A percentile compares a stretch with the other conserved stretches of the same genome.
phyloP scores from a whole-genome alignment of 148 eudicot genomes.

The Amaranthus palmeri region DNA sequence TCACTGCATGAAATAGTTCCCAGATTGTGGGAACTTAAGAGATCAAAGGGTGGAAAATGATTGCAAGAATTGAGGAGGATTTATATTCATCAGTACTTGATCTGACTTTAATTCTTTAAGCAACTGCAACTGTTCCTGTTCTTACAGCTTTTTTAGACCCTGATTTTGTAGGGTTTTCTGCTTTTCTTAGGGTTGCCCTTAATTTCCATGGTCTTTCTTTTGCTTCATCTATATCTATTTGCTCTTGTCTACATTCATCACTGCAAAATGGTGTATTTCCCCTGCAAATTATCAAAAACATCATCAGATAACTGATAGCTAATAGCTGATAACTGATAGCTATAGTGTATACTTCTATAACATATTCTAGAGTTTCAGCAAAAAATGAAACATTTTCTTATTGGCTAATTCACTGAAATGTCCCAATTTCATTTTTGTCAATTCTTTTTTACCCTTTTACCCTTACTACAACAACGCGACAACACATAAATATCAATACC shows the following conservation, averaged over 20 bases:
- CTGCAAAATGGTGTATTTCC: conserved; percentile 89
- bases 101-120: neutral
- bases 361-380: too few relatives aligned
- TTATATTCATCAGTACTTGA: neutral
- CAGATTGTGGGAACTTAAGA: neutral
- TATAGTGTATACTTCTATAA: too few relatives aligned
- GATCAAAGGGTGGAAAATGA: neutral
- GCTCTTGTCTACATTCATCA: conserved; percentile 81
- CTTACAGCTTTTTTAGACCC: conserved; percentile 25
- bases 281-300: conserved; percentile 37
- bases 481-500: too few relatives aligned
- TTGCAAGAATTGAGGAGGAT: neutral
- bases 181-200: conserved; percentile 16
- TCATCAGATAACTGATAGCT: neutral
- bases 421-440: too few relatives aligned
- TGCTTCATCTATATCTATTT: conserved; percentile 65
- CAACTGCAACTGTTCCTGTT: conserved; percentile 28
- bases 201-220: conserved; percentile 42
- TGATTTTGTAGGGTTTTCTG: conserved; percentile 19
- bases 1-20: conserved; percentile 17
- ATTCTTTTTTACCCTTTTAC: too few relatives aligned
- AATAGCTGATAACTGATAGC: too few relatives aligned
- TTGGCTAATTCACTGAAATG: too few relatives aligned
- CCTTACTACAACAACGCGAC: too few relatives aligned
- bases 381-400: too few relatives aligned